These are phyloP conservation scores for Anisodus acutangulus DNA, from an alignment of 257 asterid genomes.

Conservation along the genomic window DNA sequence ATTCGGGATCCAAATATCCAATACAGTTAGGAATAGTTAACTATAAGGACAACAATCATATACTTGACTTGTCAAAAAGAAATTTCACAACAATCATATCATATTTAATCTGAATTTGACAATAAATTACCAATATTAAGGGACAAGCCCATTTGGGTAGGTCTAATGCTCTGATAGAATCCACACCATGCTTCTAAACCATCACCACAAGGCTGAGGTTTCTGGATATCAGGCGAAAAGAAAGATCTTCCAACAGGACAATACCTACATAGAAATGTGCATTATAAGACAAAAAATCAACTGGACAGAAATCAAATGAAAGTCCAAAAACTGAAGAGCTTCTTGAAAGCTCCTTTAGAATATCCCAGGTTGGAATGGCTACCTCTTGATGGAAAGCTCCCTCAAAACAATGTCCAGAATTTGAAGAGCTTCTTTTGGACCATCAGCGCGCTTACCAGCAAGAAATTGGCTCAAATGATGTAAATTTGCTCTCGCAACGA, in stretches of 20 bases:
- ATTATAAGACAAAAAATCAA: background rate
- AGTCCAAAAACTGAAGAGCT: background rate
- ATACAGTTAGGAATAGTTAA: background rate
- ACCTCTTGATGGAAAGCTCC: slow-evolving; percentile 88
- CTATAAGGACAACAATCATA: background rate
- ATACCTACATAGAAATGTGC: slow-evolving; percentile 54
- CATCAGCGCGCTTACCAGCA: slow-evolving; percentile 93
- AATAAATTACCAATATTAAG: slow-evolving; percentile 75
- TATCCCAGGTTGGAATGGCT: background rate
- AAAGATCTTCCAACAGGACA: slow-evolving; percentile 92
- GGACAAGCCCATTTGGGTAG: slow-evolving; percentile 98
- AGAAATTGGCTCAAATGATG: slow-evolving; percentile 93
- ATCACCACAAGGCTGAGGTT: slow-evolving; percentile 88
- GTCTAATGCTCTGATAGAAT: slow-evolving; percentile 95
- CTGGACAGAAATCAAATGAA: background rate
- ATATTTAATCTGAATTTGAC: background rate
- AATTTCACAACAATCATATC: background rate
- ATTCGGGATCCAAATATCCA: slow-evolving; percentile 20
- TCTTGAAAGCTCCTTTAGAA: background rate
- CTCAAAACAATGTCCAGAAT: slow-evolving; percentile 93
- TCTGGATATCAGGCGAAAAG: slow-evolving; percentile 87
- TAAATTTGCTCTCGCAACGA: slow-evolving; percentile 82
- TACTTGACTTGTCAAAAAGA: background rate
- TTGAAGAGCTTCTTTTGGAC: slow-evolving; percentile 94
- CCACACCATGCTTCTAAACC: slow-evolving; percentile 99